Conservation (phyloP, 208 protist genomes). For the Herpetomonas tarakana region DNA sequence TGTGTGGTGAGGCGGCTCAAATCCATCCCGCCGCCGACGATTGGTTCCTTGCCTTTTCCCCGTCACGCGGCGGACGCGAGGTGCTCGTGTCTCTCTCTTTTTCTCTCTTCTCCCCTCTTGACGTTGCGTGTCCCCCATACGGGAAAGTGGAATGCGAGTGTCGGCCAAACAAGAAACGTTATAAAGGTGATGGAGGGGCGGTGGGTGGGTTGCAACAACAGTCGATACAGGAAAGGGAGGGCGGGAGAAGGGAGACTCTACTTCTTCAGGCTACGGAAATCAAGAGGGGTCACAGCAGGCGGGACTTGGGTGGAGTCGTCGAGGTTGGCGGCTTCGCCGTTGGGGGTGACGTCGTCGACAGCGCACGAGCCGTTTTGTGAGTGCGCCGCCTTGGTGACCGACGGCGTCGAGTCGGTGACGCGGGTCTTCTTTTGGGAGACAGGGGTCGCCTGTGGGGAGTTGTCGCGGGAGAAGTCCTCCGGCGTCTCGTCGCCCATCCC, state of each 20-base stretch:
- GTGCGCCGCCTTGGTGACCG: not conserved
- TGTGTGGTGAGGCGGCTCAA: no score
- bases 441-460: not conserved
- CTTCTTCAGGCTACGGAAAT: conserved; percentile 34
- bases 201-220: no score
- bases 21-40: no score
- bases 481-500: not conserved
- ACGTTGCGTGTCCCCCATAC: no score
- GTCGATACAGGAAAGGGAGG: no score
- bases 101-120: no score
- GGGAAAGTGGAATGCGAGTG: no score
- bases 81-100: no score
- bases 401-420: not conserved
- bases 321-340: conserved; percentile 1
- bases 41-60: no score
- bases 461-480: conserved; percentile 1
- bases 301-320: conserved; percentile 2
- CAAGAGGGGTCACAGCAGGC: conserved; percentile 21
- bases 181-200: no score
- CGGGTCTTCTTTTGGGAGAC: not conserved
- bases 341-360: not conserved
- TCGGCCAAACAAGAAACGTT: no score
- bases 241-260: conserved; percentile 9
- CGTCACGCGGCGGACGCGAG: no score
- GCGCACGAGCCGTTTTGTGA: not conserved